Evolutionary conservation across 805 yeast species (phyloP).

Genomic region (Kuraishia ogatae): DNA sequence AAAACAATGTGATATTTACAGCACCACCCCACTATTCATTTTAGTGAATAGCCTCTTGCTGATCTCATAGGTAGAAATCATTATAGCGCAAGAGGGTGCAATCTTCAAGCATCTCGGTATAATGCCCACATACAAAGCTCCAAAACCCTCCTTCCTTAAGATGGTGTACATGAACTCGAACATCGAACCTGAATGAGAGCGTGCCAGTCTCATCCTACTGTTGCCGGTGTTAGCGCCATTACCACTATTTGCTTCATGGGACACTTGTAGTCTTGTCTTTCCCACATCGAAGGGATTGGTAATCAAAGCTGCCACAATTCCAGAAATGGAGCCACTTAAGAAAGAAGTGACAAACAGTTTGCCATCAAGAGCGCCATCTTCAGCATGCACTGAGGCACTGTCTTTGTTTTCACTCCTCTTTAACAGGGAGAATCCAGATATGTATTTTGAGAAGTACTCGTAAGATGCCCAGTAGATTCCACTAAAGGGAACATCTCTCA

Average conservation of each 20-base stretch:
- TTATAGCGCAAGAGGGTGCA: conserved; percentile 96
- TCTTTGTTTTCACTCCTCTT: conserved; percentile 5
- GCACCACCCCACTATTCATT: neutral
- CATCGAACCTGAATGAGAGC: conserved; percentile 33
- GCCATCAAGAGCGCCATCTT: conserved; percentile 8
- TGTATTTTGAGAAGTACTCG: conserved; percentile 35
- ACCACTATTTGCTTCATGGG: conserved; percentile 23
- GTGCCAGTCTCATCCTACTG: conserved; percentile 12
- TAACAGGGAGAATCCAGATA: conserved; percentile 9
- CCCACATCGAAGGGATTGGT: conserved; percentile 98
- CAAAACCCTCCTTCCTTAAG: conserved; percentile 62
- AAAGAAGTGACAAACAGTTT: conserved; percentile 55
- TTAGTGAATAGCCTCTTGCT: conserved; percentile 52
- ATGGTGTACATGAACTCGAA: conserved; percentile 57
- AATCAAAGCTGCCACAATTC: conserved; percentile 72
- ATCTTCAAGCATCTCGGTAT: conserved; percentile 82
- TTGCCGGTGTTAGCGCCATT: neutral
- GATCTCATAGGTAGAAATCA: conserved; percentile 92
- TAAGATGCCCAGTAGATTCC: conserved; percentile 92
- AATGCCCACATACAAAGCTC: conserved; percentile 81
- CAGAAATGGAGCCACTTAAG: conserved; percentile 76
- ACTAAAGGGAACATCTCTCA: conserved; percentile 97
- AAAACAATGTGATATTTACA: neutral
- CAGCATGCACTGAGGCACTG: neutral
- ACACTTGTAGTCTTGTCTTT: conserved; percentile 80